Base-by-base conservation (phyloP, 495 filamentous ascomycete species). In the Tuber melanosporum region DNA sequence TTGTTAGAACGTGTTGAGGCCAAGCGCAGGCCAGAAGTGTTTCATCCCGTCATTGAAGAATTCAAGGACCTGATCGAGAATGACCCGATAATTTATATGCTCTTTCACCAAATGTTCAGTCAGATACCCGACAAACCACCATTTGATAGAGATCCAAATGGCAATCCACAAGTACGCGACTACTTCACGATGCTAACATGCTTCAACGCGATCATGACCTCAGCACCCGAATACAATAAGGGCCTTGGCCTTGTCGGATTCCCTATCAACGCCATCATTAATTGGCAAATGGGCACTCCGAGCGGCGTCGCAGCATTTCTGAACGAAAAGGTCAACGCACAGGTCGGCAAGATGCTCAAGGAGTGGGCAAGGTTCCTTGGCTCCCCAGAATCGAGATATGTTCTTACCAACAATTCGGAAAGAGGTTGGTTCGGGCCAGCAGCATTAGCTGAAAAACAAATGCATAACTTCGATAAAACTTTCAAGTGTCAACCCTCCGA, bases 261-360 rank as follows among this genome's bases (percentile, higher is more conserved):
- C 1, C 91, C 91, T 4, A 89, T 93, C 83, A 88, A 87, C 71
- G 91, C 90, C 6, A 86, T 93, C 39, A 87, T 93, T 20, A 90
- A 92, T 81, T 93, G 91, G 86, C 90, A 90, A 7, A 92, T 92
- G 90, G 90, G 88, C 17, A 93, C 91, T 0, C 86, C 88, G 0
- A 89, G 86, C 76, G 90, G 86, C 14, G 88, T 86, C 75, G 86
- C 86, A 0, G 84, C 85, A 10, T 88, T 87, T 78, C 47, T 76
- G 32, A 74, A 73, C 73, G 87, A 88, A 0, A 88, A 91, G 6
- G 89, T 94, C 73, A 94, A 93, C 76, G 84, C 79, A 22, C 88
- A 89, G 84, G 76, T 92, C n/a, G 90, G 91, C 85, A 90, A 90
- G 77, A 85, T 93, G 15, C 84, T 94, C 14, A 88, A 91, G 78